Conservation (phyloP, 192 early-diverging fungal genomes). For the Linnemannia hyalina region DNA sequence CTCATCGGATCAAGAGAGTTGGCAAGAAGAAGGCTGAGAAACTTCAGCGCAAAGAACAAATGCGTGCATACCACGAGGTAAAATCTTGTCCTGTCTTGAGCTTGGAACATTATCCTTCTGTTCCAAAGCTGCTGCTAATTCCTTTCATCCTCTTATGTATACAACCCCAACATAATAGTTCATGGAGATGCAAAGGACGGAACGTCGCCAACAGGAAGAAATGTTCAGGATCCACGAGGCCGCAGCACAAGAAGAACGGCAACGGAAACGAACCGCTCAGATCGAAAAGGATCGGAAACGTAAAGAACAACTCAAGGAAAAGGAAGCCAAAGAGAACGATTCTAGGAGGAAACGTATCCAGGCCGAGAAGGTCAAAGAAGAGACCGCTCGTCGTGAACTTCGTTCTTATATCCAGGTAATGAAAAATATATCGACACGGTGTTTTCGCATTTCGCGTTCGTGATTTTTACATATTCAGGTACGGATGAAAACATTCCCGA, state of each 20-base stretch:
- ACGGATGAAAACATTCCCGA: background rate
- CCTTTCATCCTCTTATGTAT: background rate
- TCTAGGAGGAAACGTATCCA: conserved; percentile 19
- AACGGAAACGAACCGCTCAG: conserved; percentile 34
- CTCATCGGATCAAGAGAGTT: conserved; percentile 34
- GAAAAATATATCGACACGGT: too few relatives aligned
- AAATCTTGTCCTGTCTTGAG: background rate
- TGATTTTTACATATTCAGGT: background rate
- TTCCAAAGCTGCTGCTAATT: background rate
- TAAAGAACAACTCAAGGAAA: conserved; percentile 36
- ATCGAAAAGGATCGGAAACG: conserved; percentile 48
- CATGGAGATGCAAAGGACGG: conserved; percentile 48
- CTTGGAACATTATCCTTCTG: background rate
- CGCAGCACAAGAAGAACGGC: conserved; percentile 35
- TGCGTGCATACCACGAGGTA: conserved; percentile 57
- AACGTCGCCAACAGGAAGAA: conserved; percentile 55
- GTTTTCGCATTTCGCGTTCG: background rate
- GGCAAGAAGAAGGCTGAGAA: conserved; percentile 59
- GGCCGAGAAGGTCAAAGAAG: conserved; percentile 22
- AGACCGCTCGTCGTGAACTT: conserved; percentile 33
- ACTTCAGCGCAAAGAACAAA: conserved; percentile 54
- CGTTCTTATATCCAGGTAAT: conserved; percentile 45
- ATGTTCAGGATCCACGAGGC: conserved; percentile 40
- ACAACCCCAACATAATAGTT: conserved; percentile 19
- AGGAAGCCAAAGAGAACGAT: conserved; percentile 35